These are phyloP conservation scores for Oryza longistaminata DNA, from an alignment of 176 grass and related monocot genomes.

Conservation along the genomic window DNA sequence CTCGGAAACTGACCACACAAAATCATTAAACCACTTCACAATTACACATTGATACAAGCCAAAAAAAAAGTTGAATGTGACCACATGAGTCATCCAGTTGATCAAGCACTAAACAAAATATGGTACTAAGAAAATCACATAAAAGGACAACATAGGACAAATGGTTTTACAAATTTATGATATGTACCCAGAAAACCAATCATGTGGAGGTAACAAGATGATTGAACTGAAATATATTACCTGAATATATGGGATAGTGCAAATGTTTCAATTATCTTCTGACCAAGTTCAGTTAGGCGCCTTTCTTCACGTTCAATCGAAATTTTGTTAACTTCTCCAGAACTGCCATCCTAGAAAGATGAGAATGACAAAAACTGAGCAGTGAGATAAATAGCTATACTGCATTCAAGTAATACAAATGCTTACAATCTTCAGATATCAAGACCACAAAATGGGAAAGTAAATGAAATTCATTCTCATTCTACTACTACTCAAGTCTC, in stretches of 20 bases:
- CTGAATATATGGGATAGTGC: conserved; percentile 88
- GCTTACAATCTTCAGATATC: conserved; percentile 25
- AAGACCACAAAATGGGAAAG: conserved; percentile 3
- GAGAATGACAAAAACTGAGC: conserved; percentile 30
- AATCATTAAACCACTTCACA: conserved; percentile 15
- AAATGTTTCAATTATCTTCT: conserved; percentile 91
- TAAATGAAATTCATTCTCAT: conserved; percentile 3
- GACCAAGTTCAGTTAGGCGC: conserved; percentile 77
- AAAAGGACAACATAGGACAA: not conserved
- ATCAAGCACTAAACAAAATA: conserved; percentile 7
- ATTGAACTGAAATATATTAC: conserved; percentile 39
- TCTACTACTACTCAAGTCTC: not conserved
- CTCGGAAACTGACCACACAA: not conserved
- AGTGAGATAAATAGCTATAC: conserved; percentile 18
- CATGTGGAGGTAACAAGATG: conserved; percentile 16
- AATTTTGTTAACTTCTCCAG: conserved; percentile 85
- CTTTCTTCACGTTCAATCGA: conserved; percentile 83
- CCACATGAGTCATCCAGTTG: conserved; percentile 15
- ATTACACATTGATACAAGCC: conserved; percentile 1
- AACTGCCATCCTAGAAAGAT: conserved; percentile 76
- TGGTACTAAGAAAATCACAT: conserved; percentile 10
- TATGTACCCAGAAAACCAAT: conserved; percentile 13
- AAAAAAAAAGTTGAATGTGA: not conserved
- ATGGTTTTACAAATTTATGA: conserved; percentile 8
- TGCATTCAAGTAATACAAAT: conserved; percentile 31